These are phyloP conservation scores for Erodium chrysanthum DNA, from an alignment of 441 rosid species.

Conservation along the genomic window DNA sequence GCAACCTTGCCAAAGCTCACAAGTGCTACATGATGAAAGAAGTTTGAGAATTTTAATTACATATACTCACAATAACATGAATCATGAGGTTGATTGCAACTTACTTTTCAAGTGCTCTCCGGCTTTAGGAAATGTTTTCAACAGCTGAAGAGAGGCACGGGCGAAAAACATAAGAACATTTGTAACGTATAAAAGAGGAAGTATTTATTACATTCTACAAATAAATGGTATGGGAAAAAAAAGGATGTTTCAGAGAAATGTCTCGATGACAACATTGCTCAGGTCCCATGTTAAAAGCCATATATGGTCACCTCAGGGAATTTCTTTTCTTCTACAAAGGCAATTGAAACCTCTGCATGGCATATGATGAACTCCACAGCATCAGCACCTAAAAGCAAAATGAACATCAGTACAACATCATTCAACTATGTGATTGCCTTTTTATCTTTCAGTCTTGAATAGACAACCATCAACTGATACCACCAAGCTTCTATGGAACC, in stretches of 20 bases:
- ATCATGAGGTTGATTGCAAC: slow-evolving; percentile 20
- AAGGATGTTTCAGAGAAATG: neutral
- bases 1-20: slow-evolving; percentile 83
- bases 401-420: slow-evolving; percentile 6
- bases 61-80: slow-evolving; percentile 9
- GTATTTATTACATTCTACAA: neutral
- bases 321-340: slow-evolving; percentile 85
- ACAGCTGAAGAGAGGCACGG: slow-evolving; percentile 39
- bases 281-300: neutral
- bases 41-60: slow-evolving; percentile 2
- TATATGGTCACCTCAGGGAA: slow-evolving; percentile 52
- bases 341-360: slow-evolving; percentile 80
- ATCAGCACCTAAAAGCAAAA: slow-evolving; percentile 50
- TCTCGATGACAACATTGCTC: neutral
- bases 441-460: neutral
- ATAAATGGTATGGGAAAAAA: neutral
- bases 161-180: slow-evolving; percentile 5
- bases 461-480: neutral
- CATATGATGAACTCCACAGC: slow-evolving; percentile 79
- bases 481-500: slow-evolving; percentile 13
- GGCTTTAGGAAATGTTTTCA: slow-evolving; percentile 67
- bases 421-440: slow-evolving; percentile 4
- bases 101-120: slow-evolving; percentile 62
- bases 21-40: slow-evolving; percentile 45
- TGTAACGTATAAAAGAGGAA: neutral